Evolutionary conservation across 2,329 filamentous ascomycete species (phyloP), one percentile per base, ranked within the genome.

Genomic region (Fusarium devonianum): DNA sequence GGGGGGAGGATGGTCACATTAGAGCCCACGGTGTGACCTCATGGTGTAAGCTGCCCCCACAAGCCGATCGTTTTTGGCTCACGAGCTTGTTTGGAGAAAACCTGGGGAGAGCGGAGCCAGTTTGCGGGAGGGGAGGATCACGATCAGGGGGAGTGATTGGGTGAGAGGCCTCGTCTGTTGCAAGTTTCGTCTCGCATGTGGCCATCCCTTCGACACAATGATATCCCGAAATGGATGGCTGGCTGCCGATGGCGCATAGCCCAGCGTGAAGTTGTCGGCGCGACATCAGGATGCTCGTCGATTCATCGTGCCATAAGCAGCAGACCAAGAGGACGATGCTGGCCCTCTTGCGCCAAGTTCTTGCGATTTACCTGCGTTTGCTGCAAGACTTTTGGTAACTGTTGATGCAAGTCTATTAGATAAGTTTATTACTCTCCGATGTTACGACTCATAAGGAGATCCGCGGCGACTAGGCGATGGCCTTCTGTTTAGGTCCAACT

Each of bases 11-110:
- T 30, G 44, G 51, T 53, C 34, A 30, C 44, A 50, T 58, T 19
- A 42, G 3, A 38, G 26, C 32, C 19, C 14, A 14, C 21, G 37
- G 14, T 28, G 43, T 42, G 49, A 57, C 57, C 52, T 49, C 52
- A 58, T 44, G 50, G 56, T 37, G 32, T 38, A 34, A 37, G 11
- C 14, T 4, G 39, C 18, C 28, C 18, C 48, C 53, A 49, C 28
- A 30, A 14, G 19, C 32, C 13, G 21, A 42, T 25, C 9, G 14
- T 25, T 16, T 22, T 25, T 21, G 22, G 21, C 21, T 47, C 37
- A 33, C 26, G 16, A 18, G 12, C 4, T 38, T 14, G 52, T 62
- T n/a, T 60, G 52, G 58, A 58, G 60, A 62, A 63, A 51, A 49
- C 30, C 52, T 60, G 56, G 58, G 60, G 50, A 23, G 51, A 46